Percentiles rank a stretch among this genome's conserved stretches.
phyloP scores from a whole-genome alignment of 2,329 filamentous ascomycete species.

The Talaromyces sp. region DNA sequence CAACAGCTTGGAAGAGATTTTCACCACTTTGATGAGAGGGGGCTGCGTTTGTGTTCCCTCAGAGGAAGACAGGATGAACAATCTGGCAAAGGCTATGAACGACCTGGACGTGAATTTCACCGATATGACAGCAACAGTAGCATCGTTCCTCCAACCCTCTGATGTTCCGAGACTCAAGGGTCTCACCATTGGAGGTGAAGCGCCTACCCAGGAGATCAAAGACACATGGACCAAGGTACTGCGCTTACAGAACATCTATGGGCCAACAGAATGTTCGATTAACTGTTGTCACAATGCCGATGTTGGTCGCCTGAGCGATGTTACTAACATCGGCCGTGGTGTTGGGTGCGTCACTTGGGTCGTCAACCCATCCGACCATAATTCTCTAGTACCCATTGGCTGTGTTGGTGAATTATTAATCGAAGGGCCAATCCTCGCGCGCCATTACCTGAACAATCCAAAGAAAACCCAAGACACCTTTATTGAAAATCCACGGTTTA shows the following conservation, averaged over 20 bases:
- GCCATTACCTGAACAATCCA: conserved; percentile 41
- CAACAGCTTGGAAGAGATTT: conserved; percentile 49
- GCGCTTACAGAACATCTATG: conserved; percentile 10
- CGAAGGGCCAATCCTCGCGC: conserved; percentile 35
- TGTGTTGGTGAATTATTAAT: conserved; percentile 35
- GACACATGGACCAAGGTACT: conserved; percentile 8
- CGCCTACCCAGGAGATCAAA: conserved; percentile 32
- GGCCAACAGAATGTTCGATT: conserved; percentile 11
- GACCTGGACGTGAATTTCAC: conserved; percentile 50
- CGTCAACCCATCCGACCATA: conserved; percentile 40
- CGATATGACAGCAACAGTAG: conserved; percentile 58
- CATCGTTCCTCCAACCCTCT: conserved; percentile 34
- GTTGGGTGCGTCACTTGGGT: conserved; percentile 41
- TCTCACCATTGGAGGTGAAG: conserved; percentile 39
- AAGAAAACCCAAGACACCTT: conserved; percentile 32
- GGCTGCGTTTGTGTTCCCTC: conserved; percentile 57
- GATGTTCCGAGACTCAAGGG: conserved; percentile 31
- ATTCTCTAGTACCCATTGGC: conserved; percentile 41
- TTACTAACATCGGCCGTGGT: conserved; percentile 24
- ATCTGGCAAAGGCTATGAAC: conserved; percentile 35
- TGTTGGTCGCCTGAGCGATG: conserved; percentile 6
- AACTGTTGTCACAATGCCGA: conserved; percentile 10
- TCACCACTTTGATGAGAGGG: conserved; percentile 51
- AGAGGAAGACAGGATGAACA: conserved; percentile 35
- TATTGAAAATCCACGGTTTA: conserved; percentile 33